Percentiles rank a stretch among this genome's conserved stretches.
Conservation (phyloP, 768 basidiomycete species). For the Pleurotus pulmonarius region DNA sequence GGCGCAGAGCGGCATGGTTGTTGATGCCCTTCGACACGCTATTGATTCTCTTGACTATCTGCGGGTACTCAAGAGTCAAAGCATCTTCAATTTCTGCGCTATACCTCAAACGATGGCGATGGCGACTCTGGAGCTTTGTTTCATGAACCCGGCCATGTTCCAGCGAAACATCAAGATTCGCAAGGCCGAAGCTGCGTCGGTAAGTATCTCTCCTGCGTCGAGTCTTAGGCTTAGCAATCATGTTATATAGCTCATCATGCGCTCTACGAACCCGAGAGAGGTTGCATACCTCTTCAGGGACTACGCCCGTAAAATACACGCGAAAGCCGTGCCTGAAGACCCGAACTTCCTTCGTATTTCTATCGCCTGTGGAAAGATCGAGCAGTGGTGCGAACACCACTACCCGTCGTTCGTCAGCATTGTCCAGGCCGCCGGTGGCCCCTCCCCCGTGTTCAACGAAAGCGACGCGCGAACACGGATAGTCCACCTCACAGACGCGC, state of each 20-base stretch:
- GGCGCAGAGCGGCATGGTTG: slow-evolving; percentile 84
- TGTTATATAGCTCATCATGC: slow-evolving; percentile 77
- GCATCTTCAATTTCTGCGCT: slow-evolving; percentile 93
- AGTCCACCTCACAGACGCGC: slow-evolving; percentile 39
- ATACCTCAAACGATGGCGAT: slow-evolving; percentile 95
- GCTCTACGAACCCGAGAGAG: slow-evolving; percentile 87
- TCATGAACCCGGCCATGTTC: slow-evolving; percentile 89
- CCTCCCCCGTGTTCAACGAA: slow-evolving; percentile 34
- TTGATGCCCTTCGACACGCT: slow-evolving; percentile 83
- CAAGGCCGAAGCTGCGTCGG: slow-evolving; percentile 83
- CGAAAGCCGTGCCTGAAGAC: slow-evolving; percentile 73
- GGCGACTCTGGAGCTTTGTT: slow-evolving; percentile 87
- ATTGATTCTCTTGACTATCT: slow-evolving; percentile 90
- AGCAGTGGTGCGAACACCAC: slow-evolving; percentile 90
- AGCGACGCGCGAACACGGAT: slow-evolving; percentile 57
- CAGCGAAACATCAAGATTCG: slow-evolving; percentile 91
- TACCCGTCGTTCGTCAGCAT: slow-evolving; percentile 86
- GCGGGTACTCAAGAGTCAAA: slow-evolving; percentile 81
- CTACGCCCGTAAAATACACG: slow-evolving; percentile 79
- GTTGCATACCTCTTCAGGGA: slow-evolving; percentile 86
- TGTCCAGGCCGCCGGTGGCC: slow-evolving; percentile 15
- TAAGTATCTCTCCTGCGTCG: slow-evolving; percentile 33
- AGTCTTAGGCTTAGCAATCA: background rate
- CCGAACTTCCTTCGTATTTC: slow-evolving; percentile 84
- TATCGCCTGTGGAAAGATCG: slow-evolving; percentile 88